Evolutionary conservation across 345 rosid genomes (phyloP).

Genomic region (Mercurialis annua): DNA sequence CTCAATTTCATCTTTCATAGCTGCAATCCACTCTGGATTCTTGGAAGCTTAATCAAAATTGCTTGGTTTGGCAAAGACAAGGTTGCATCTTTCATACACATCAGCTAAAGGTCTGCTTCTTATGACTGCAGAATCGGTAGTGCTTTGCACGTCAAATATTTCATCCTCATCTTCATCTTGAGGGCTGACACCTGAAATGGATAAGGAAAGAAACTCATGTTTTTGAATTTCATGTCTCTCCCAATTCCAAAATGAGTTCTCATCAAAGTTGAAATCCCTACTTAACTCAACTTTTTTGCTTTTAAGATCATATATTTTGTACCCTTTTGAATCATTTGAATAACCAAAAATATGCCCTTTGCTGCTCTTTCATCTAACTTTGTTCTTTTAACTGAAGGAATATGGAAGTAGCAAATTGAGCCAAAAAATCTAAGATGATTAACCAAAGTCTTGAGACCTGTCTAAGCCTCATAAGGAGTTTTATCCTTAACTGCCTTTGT

Average conservation of each 20-base stretch:
- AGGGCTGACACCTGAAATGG: too few relatives aligned
- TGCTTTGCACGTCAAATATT: neutral
- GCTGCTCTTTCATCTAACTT: neutral
- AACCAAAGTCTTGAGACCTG: neutral
- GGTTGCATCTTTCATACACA: too few relatives aligned
- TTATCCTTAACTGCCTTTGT: neutral
- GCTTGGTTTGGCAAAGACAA: neutral
- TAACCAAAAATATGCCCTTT: neutral
- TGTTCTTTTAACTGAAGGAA: neutral
- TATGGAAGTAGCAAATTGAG: neutral
- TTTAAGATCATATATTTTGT: neutral
- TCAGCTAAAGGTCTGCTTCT: neutral
- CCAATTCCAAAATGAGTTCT: neutral
- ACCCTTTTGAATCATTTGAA: neutral
- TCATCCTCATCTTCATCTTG: neutral
- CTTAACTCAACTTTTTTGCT: neutral
- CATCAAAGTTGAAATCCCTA: conserved; percentile 8
- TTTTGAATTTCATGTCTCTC: neutral
- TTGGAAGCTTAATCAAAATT: neutral
- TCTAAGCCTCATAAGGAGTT: neutral
- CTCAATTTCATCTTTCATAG: neutral
- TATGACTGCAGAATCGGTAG: neutral
- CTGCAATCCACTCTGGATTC: neutral
- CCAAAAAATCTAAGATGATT: neutral
- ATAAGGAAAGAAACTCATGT: too few relatives aligned